A percentile compares a stretch with the other conserved stretches of the same genome.
These are phyloP conservation scores for Boletellus ananas DNA, from an alignment of 768 basidiomycete genomes.

Conservation along the genomic window DNA sequence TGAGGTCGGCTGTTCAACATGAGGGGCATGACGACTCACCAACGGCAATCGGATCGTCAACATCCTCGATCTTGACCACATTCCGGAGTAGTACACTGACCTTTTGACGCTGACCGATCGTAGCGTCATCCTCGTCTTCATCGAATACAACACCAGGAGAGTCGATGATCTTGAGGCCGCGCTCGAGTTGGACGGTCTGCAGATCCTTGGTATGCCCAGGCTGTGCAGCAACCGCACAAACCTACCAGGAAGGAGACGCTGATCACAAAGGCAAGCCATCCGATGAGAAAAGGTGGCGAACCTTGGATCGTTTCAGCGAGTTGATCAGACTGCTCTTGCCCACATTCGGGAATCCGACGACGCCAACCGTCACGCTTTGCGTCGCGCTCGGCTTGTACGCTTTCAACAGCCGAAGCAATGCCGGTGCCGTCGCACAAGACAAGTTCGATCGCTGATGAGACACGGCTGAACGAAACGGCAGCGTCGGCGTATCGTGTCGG, in stretches of 20 bases:
- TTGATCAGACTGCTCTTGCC: conserved; percentile 96
- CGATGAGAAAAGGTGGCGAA: conserved; percentile 24
- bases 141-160: conserved; percentile 98
- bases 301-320: conserved; percentile 81
- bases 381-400: conserved; percentile 66
- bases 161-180: conserved; percentile 88
- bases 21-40: conserved; percentile 46
- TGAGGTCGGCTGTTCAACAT: background rate
- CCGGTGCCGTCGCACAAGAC: conserved; percentile 70
- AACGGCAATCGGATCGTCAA: conserved; percentile 86
- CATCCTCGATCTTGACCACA: conserved; percentile 85
- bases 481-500: conserved; percentile 87
- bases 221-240: conserved; percentile 92
- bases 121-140: conserved; percentile 54
- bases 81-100: conserved; percentile 76
- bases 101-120: conserved; percentile 44
- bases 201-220: conserved; percentile 92
- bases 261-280: background rate
- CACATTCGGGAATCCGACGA: conserved; percentile 96
- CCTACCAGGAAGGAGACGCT: conserved; percentile 40
- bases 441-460: conserved; percentile 79
- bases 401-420: conserved; percentile 78
- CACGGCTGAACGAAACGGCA: conserved; percentile 83
- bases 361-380: conserved; percentile 78
- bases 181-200: conserved; percentile 89